Conservation (phyloP, 371 early-diverging fungal genomes). For the Apophysomyces elegans region DNA sequence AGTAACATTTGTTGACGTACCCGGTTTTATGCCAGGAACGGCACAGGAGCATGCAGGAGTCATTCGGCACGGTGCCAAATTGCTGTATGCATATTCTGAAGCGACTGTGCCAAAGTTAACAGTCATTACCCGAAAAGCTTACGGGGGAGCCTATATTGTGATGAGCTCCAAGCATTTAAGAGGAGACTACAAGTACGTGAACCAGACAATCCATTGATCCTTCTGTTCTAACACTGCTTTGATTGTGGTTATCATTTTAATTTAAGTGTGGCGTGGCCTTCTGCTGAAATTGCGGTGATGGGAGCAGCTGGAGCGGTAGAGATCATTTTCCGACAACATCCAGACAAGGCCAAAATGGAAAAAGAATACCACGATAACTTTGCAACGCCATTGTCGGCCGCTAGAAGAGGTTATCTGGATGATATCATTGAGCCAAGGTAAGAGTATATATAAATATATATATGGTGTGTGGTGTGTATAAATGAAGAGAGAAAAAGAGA, state of each 20-base stretch:
- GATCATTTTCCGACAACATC: conserved; percentile 86
- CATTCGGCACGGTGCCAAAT: conserved; percentile 97
- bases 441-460: not conserved
- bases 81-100: conserved; percentile 96
- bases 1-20: conserved; percentile 96
- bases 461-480: no score
- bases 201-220: not conserved
- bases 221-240: not conserved
- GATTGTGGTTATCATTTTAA: not conserved
- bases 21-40: conserved; percentile 96
- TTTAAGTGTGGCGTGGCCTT: conserved; percentile 93
- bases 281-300: conserved; percentile 98
- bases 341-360: conserved; percentile 77
- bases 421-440: conserved; percentile 89
- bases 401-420: conserved; percentile 93
- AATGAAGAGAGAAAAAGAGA: no score
- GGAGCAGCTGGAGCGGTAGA: conserved; percentile 97
- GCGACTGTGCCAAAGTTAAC: conserved; percentile 98
- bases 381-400: conserved; percentile 96
- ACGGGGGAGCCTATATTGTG: conserved; percentile 98
- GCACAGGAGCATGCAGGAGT: conserved; percentile 96
- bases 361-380: conserved; percentile 91
- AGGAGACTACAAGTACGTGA: conserved; percentile 79
- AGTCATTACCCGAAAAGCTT: conserved; percentile 95
- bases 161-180: conserved; percentile 97